Evolutionary conservation across 164 flowering plant genomes (phyloP), one percentile per base, ranked within the genome.

Genomic region (Euptelea pleiosperma): DNA sequence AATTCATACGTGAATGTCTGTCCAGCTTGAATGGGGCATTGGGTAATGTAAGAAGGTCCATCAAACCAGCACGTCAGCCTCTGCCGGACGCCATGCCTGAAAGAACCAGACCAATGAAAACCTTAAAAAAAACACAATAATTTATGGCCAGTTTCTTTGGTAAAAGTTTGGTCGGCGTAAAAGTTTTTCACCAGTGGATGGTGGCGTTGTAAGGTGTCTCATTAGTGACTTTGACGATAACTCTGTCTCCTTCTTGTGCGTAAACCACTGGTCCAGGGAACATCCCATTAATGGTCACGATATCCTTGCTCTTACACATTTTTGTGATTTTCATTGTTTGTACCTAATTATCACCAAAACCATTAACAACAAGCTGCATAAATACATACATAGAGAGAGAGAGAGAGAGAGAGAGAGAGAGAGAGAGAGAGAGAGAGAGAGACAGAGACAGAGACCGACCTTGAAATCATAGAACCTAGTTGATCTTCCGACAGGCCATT

Each of bases 61-160:
- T 86, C 92, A 0, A 31, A 76, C 92, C 92, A 86, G 59, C 86
- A 76, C 0, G 84, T 67, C 3, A 71, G 70, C 33, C 33, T 70
- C 58, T 85, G 91, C 55, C 77, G 58, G 4, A 83, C 73, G 0
- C 92, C 92, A 55, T 86, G 92, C 89, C 92, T 86, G 41, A 10
- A 62, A 18, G 1, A 43, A 1, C 0, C 15, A 25, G 34, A 52
- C 16, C 18, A 34, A 15, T 8, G 25, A 5, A 11, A 18, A 18
- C 10, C 3, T 4, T 46, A 46, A 42, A n/a, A n/a, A n/a, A n/a
- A n/a, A n/a, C n/a, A n/a, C n/a, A n/a, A n/a, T n/a, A n/a, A n/a
- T n/a, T n/a, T n/a, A n/a, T n/a, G n/a, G n/a, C n/a, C n/a, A n/a
- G n/a, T n/a, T n/a, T n/a, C n/a, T n/a, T n/a, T n/a, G n/a, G n/a